Evolutionary conservation across 192 early-diverging fungal genomes (phyloP).

Genomic region (Backusella liffmaniae): DNA sequence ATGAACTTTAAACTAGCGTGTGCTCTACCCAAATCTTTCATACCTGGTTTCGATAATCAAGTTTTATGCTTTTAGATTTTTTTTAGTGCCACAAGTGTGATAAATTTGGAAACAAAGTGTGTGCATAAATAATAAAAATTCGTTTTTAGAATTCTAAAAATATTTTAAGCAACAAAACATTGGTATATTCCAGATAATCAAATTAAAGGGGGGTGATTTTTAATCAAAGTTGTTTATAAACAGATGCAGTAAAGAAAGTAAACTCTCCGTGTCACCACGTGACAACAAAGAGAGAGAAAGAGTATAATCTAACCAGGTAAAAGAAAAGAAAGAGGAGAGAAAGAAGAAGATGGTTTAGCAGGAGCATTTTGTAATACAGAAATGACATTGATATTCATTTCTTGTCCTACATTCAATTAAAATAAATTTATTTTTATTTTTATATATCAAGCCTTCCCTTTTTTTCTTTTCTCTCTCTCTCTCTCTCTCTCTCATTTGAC

Average conservation of each 20-base stretch:
- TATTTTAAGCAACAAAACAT: background rate
- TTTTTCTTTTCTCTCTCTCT: slow-evolving; percentile 6
- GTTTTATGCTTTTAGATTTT: background rate
- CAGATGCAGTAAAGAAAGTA: background rate
- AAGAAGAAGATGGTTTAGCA: background rate
- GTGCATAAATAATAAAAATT: background rate
- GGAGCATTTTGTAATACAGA: background rate
- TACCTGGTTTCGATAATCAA: background rate
- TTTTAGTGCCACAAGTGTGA: background rate
- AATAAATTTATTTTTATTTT: background rate
- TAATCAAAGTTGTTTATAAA: background rate
- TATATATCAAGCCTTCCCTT: background rate
- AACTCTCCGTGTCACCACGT: background rate
- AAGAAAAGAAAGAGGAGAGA: background rate
- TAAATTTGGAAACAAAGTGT: background rate
- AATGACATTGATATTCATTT: background rate
- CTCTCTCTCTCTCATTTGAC: background rate
- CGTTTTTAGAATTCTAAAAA: slow-evolving; percentile 2
- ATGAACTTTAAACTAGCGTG: too few relatives aligned
- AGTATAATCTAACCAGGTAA: background rate
- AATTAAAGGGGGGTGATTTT: background rate
- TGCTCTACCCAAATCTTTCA: background rate
- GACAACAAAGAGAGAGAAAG: background rate
- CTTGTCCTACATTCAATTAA: slow-evolving; percentile 6
- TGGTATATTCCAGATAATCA: background rate